These are phyloP conservation scores for Neurospora sp. DNA, from an alignment of 2,329 filamentous ascomycete species.

Conservation along the genomic window DNA sequence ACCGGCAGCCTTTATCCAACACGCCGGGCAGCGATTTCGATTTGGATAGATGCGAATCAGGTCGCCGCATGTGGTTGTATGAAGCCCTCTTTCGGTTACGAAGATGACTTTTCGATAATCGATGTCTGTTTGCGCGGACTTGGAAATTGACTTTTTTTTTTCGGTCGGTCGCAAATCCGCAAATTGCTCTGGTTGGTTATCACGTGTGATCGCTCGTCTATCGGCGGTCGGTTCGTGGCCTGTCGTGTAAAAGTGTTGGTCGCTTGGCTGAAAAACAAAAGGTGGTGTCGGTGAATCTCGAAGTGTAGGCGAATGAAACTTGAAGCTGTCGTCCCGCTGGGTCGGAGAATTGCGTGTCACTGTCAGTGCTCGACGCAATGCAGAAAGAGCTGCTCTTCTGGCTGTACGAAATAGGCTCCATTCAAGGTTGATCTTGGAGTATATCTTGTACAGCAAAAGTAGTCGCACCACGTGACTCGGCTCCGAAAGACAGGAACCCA, in stretches of 20 bases:
- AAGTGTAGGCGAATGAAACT: background rate
- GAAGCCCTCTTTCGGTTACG: background rate
- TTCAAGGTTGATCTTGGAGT: background rate
- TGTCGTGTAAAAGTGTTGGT: background rate
- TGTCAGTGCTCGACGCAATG: background rate
- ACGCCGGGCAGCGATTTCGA: background rate
- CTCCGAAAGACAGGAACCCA: background rate
- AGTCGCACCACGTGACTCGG: background rate
- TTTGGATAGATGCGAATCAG: background rate
- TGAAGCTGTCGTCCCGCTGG: background rate
- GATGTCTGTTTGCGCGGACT: background rate
- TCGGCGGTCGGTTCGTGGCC: background rate
- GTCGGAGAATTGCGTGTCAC: background rate
- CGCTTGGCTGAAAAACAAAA: background rate
- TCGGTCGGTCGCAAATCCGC: background rate
- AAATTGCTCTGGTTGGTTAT: background rate
- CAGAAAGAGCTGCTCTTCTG: background rate
- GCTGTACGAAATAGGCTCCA: background rate
- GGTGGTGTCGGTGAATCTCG: background rate
- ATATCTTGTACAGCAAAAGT: background rate
- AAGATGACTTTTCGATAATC: background rate
- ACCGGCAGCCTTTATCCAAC: background rate
- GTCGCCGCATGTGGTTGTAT: background rate
- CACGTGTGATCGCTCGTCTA: background rate
- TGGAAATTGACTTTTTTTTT: background rate